These are phyloP conservation scores for Ganoderma lingzhi DNA, from an alignment of 1,284 basidiomycete genomes.

Conservation along the genomic window DNA sequence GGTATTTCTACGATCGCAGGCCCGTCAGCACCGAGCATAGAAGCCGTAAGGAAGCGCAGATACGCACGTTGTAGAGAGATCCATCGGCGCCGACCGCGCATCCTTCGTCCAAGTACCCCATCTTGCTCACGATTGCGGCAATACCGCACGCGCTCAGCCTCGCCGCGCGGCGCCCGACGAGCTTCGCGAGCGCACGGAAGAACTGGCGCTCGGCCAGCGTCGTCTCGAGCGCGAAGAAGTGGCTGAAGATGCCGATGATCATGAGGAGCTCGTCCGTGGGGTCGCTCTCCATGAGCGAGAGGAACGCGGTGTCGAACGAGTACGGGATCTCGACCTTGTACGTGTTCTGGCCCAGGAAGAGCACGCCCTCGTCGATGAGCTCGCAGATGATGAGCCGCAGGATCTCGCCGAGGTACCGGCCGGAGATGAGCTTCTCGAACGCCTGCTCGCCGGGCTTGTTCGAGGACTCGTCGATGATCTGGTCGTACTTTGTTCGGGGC, in stretches of 20 bases:
- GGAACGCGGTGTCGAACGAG: slow-evolving; percentile 95
- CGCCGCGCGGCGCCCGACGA: slow-evolving; percentile 91
- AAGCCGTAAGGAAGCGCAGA: neutral
- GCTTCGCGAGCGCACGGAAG: slow-evolving; percentile 90
- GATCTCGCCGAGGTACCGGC: slow-evolving; percentile 97
- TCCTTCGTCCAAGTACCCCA: slow-evolving; percentile 89
- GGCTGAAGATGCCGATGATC: slow-evolving; percentile 95
- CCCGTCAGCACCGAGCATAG: neutral
- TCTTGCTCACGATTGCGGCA: slow-evolving; percentile 93
- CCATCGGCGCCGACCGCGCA: slow-evolving; percentile 94
- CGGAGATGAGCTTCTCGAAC: slow-evolving; percentile 98
- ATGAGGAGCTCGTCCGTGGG: slow-evolving; percentile 98
- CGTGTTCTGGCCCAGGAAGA: slow-evolving; percentile 98
- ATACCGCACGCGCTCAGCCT: slow-evolving; percentile 93
- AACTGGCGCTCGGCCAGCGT: slow-evolving; percentile 94
- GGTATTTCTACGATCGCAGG: slow-evolving; percentile 82
- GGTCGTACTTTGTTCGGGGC: slow-evolving; percentile 94
- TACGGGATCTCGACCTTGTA: slow-evolving; percentile 97
- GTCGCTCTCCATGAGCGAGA: slow-evolving; percentile 97
- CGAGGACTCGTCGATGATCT: slow-evolving; percentile 90
- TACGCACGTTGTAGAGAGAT: slow-evolving; percentile 87
- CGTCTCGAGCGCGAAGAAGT: slow-evolving; percentile 95
- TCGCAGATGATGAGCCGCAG: slow-evolving; percentile 94
- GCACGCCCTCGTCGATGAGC: slow-evolving; percentile 94
- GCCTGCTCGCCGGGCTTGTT: slow-evolving; percentile 98